These are phyloP conservation scores for Dittrichia graveolens DNA, from an alignment of 129 eudicot species.

Conservation along the genomic window DNA sequence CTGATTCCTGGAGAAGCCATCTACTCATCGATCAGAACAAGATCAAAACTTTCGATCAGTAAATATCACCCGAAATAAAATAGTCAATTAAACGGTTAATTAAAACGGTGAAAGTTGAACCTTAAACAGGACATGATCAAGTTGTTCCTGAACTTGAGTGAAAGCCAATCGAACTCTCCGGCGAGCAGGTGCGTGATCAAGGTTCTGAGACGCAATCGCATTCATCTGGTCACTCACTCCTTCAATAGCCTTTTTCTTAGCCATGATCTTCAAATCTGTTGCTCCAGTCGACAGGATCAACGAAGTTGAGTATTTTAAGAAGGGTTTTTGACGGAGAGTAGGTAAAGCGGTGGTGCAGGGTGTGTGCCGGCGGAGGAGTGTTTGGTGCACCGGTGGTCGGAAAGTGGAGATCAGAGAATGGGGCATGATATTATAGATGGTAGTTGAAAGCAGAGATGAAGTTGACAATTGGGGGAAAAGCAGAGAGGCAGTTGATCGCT, in stretches of 20 bases:
- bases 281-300: constrained; percentile 19
- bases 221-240: constrained; percentile 79
- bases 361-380: constrained; percentile 19
- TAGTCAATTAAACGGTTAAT: background rate
- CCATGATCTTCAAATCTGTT: constrained; percentile 39
- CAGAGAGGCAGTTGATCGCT: background rate
- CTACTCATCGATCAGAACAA: constrained; percentile 30
- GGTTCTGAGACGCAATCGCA: constrained; percentile 64
- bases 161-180: constrained; percentile 82
- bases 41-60: background rate
- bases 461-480: constrained; percentile 22
- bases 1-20: constrained; percentile 79
- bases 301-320: constrained; percentile 19
- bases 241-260: constrained; percentile 59
- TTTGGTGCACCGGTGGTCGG: constrained; percentile 37
- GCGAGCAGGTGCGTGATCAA: constrained; percentile 73
- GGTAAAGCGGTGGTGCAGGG: constrained; percentile 21
- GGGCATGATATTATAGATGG: constrained; percentile 34
- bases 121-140: constrained; percentile 88
- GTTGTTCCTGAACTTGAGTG: constrained; percentile 63
- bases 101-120: constrained; percentile 27
- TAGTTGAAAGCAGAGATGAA: constrained; percentile 24
- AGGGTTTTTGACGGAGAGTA: constrained; percentile 24
- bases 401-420: constrained; percentile 48
- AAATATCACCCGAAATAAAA: background rate